These are phyloP conservation scores for Podila clonocystis DNA, from an alignment of 192 early-diverging fungal species.

Conservation along the genomic window DNA sequence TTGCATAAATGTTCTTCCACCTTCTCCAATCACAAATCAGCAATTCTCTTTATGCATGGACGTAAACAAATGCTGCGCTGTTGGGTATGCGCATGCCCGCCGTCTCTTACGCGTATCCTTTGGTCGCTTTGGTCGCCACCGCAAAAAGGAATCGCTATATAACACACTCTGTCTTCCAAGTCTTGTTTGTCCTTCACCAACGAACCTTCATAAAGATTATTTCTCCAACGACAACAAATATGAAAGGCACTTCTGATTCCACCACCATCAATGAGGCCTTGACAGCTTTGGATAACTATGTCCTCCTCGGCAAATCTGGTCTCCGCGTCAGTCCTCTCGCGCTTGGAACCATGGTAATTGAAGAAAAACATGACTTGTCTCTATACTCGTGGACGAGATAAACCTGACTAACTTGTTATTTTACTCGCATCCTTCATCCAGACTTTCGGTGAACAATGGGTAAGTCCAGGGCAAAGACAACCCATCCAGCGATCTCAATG, in stretches of 20 bases:
- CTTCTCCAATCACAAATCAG: no score
- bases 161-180: no score
- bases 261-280: slow-evolving; percentile 26
- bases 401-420: neutral
- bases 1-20: no score
- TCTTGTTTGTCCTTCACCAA: no score
- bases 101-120: no score
- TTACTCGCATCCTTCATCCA: neutral
- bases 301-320: slow-evolving; percentile 42
- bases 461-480: neutral
- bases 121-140: no score
- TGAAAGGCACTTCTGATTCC: slow-evolving; percentile 37
- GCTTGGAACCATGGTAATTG: slow-evolving; percentile 51
- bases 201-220: no score
- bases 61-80: no score
- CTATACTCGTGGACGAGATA: neutral
- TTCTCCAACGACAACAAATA: neutral
- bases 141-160: no score
- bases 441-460: slow-evolving; percentile 53
- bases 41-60: no score
- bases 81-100: no score
- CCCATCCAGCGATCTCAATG: neutral
- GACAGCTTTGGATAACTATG: slow-evolving; percentile 47
- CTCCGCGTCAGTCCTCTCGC: slow-evolving; percentile 53
- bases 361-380: neutral